phyloP scores from a whole-genome alignment of 805 yeast species.

The Pichia pseudocactophila region DNA sequence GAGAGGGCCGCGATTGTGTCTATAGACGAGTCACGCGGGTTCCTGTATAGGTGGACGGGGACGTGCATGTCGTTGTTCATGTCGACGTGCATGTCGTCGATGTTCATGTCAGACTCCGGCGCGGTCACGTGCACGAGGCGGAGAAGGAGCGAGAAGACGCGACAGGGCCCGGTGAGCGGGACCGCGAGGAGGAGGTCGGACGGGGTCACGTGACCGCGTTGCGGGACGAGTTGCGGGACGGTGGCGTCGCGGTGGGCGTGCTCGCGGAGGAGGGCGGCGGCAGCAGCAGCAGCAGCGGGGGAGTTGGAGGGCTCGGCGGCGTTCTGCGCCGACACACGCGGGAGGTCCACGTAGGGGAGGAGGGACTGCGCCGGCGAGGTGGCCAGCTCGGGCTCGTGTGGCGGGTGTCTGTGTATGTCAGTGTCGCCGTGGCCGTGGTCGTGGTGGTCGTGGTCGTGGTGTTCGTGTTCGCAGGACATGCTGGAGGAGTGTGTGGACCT shows the following conservation, averaged over 20 bases:
- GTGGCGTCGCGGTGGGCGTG: background rate
- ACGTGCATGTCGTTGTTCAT: background rate
- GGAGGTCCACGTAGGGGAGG: background rate
- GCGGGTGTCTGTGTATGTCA: slow-evolving; percentile 1
- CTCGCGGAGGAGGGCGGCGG: background rate
- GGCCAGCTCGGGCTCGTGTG: background rate
- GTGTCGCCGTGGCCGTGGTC: background rate
- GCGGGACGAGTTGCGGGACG: background rate
- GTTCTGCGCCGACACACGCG: background rate
- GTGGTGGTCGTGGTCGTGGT: background rate
- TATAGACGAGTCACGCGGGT: background rate
- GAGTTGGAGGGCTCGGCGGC: background rate
- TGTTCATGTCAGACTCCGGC: background rate
- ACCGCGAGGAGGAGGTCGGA: background rate
- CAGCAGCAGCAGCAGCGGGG: background rate
- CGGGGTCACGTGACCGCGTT: too few relatives aligned
- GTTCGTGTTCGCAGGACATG: background rate
- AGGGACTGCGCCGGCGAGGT: background rate
- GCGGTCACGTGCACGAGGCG: background rate
- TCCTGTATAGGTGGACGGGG: background rate
- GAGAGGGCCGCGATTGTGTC: background rate
- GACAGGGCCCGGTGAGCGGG: background rate
- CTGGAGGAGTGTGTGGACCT: too few relatives aligned
- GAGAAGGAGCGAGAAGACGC: background rate
- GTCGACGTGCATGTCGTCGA: background rate